Evolutionary conservation across 1,284 basidiomycete genomes (phyloP).

Genomic region (Phlebopus sp.): DNA sequence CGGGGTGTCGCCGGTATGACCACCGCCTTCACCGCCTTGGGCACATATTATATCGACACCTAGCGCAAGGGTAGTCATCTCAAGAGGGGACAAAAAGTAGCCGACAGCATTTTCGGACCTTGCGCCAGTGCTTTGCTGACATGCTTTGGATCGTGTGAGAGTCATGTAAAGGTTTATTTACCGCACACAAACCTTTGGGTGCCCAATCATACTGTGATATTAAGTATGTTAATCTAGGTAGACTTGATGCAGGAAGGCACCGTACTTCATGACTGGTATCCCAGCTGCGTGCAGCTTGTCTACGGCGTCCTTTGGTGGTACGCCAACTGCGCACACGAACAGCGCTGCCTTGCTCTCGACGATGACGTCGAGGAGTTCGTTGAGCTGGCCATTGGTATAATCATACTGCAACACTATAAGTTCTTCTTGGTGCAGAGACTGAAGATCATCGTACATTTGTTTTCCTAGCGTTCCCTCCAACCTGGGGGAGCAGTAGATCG

Average conservation of each 20-base stretch:
- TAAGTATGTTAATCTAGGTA: slow-evolving; percentile 8
- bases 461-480: slow-evolving; percentile 76
- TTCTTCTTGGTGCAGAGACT: neutral
- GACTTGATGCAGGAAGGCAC: slow-evolving; percentile 20
- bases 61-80: slow-evolving; percentile 13
- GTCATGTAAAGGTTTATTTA: neutral
- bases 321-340: slow-evolving; percentile 84
- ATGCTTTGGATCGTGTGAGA: slow-evolving; percentile 45
- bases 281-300: slow-evolving; percentile 78
- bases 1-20: slow-evolving; percentile 73
- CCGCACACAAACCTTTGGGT: slow-evolving; percentile 64
- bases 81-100: neutral
- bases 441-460: slow-evolving; percentile 57
- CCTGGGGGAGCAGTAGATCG: slow-evolving; percentile 77
- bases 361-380: slow-evolving; percentile 76
- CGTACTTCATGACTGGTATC: slow-evolving; percentile 81
- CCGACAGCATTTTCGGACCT: slow-evolving; percentile 35
- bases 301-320: slow-evolving; percentile 80
- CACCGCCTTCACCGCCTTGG: slow-evolving; percentile 77
- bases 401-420: slow-evolving; percentile 48
- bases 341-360: slow-evolving; percentile 72
- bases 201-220: slow-evolving; percentile 74
- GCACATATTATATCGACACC: slow-evolving; percentile 89
- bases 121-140: slow-evolving; percentile 76
- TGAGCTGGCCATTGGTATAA: slow-evolving; percentile 74